Percentiles rank a stretch among this genome's conserved stretches.
Conservation (phyloP, 2,329 filamentous ascomycete genomes). For the Sporothrix luriei region DNA sequence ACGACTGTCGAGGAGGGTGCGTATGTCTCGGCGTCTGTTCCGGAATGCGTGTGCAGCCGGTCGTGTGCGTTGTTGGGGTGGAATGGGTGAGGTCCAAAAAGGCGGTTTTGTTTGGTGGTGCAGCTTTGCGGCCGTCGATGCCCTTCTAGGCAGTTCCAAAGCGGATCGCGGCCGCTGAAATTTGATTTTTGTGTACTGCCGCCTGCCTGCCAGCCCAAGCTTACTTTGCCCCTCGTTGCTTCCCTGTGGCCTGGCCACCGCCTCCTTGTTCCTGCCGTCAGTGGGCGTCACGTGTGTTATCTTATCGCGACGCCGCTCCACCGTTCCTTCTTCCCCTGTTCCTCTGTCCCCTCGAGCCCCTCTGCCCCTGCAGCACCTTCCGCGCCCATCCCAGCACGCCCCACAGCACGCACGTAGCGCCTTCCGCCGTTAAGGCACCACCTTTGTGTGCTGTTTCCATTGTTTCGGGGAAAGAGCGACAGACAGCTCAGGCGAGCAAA, state of each 20-base stretch:
- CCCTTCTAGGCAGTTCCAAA: slow-evolving; percentile 29
- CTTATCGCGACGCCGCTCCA: neutral
- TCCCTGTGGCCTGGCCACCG: slow-evolving; percentile 18
- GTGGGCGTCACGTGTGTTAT: slow-evolving; percentile 24
- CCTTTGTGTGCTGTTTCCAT: neutral
- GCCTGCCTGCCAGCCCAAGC: slow-evolving; percentile 26
- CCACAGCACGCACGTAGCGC: slow-evolving; percentile 27
- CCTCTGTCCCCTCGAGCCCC: no score
- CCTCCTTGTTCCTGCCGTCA: slow-evolving; percentile 22
- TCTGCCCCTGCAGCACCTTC: slow-evolving; percentile 16
- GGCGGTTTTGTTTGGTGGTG: slow-evolving; percentile 22
- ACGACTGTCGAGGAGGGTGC: neutral
- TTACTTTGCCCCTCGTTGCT: slow-evolving; percentile 29
- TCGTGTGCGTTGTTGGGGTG: neutral
- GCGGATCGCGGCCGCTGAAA: slow-evolving; percentile 22
- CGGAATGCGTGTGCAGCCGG: neutral
- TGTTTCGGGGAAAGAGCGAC: slow-evolving; percentile 19
- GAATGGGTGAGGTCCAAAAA: slow-evolving; percentile 22
- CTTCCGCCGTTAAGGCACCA: slow-evolving; percentile 28
- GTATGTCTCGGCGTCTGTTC: neutral
- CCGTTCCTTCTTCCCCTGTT: neutral
- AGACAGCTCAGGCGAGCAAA: slow-evolving; percentile 6
- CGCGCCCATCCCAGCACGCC: slow-evolving; percentile 17
- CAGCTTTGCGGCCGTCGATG: slow-evolving; percentile 29
- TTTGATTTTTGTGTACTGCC: slow-evolving; percentile 31